Base-by-base conservation (phyloP, 139 green algal genomes). In the Chlorella sorokiniana region DNA sequence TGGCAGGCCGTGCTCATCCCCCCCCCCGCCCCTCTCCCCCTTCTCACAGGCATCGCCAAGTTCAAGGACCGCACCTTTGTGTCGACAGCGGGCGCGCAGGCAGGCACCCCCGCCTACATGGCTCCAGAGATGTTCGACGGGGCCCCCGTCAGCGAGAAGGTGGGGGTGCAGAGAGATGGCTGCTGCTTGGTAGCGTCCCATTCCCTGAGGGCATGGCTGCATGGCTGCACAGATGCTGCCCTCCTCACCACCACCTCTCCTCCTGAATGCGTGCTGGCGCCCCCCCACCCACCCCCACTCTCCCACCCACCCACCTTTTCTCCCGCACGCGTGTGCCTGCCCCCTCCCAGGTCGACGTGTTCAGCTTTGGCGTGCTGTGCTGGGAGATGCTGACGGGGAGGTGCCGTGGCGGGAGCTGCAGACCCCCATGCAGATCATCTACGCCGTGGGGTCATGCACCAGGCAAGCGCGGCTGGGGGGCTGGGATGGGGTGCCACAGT, bases 401-500 rank as follows among this genome's bases (percentile, higher is more conserved):
- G 80, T 92, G 76, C 91, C 94, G 1, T 97, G 94, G 94, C 78
- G 86, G 3, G 70, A 90, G n/a, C 77, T 91, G 76, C 69, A 86
- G 42, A 88, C 84, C 27, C 90, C 89, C 54, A 95, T 97, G 91
- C 93, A 95, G 87, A 78, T 94, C 48, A 94, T 94, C 48, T 95
- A 91, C 65, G 81, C 86, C 45, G 89, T 93, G 31, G 88, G 0
- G 79, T 79, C 22, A 69, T 76, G 68, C 29, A 31, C 20, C 69
- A 75, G 61, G 45, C 67, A 27, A 71, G 41, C 4, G 8, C 1
- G 48, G 11, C 48, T 59, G 48, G 14, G 11, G n/a, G n/a, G n/a
- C n/a, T n/a, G n/a, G n/a, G n/a, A 0, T 56, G 37, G 20, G 1
- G 10, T 54, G 35, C 8, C 10, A 51, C 31, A 29, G 3, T 44